Conservation (phyloP, 805 yeast species). For the Candida arabinofermentans region DNA sequence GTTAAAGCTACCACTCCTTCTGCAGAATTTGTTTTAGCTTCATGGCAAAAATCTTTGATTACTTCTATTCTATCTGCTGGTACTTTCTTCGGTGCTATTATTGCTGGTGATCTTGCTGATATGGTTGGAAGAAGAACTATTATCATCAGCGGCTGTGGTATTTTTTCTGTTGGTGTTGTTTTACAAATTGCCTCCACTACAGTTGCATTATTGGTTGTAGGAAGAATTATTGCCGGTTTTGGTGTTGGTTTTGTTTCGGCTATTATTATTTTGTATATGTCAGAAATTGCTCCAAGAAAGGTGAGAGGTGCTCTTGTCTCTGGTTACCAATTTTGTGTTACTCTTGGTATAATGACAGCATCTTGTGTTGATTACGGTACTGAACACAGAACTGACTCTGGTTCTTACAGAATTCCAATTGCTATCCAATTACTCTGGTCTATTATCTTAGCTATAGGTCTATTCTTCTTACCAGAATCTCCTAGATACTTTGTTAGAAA, state of each 20-base stretch:
- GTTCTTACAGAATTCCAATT: constrained; percentile 71
- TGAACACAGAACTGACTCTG: constrained; percentile 45
- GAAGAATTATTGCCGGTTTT: constrained; percentile 68
- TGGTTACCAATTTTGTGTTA: constrained; percentile 60
- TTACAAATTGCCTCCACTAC: constrained; percentile 45
- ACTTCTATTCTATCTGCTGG: constrained; percentile 76
- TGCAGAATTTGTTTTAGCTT: constrained; percentile 18
- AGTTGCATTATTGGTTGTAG: constrained; percentile 53
- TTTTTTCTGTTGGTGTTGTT: constrained; percentile 46
- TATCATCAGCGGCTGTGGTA: constrained; percentile 38
- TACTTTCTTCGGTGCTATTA: constrained; percentile 63
- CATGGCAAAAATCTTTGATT: constrained; percentile 41
- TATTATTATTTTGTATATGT: constrained; percentile 72
- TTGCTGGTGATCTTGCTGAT: constrained; percentile 52
- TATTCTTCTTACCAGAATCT: constrained; percentile 67
- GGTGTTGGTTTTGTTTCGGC: constrained; percentile 80
- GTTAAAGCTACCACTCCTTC: constrained; percentile 14
- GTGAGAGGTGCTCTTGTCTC: constrained; percentile 76
- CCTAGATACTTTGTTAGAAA: constrained; percentile 68
- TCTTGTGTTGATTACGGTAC: constrained; percentile 70
- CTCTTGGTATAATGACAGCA: constrained; percentile 71
- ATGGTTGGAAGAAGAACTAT: constrained; percentile 46
- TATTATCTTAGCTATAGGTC: constrained; percentile 53
- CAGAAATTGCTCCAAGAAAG: constrained; percentile 75
- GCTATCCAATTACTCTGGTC: constrained; percentile 73